Evolutionary conservation across 805 yeast genomes (phyloP), one percentile per base, ranked within the genome.

Genomic region (Candida piceae): DNA sequence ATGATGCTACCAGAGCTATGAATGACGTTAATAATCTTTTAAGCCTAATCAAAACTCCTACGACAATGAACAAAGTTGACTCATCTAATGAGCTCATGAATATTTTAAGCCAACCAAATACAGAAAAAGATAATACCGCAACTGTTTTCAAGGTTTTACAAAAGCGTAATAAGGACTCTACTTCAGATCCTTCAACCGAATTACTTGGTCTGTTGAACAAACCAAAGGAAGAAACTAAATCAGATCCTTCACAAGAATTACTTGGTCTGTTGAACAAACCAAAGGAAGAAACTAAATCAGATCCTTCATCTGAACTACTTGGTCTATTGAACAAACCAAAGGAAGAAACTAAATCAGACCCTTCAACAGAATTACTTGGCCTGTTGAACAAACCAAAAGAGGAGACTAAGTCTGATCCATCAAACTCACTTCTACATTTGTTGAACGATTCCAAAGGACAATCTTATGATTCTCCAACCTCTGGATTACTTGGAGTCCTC

Each of bases 241-340:
- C 20, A 7, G 15, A 21, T 16, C 28, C 34, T 16, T 34, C 38
- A 4, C 16, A 19, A 10, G 46, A 38, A 21, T 31, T 42, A 13
- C 34, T 45, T 20, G 41, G 38, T 16, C 4, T 45, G n/a, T 18
- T 45, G 32, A 41, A 38, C 13, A 30, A 29, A 9, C 26, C 35
- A 9, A 16, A 15, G 21, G 19, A 15, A n/a, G 18, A 27, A 7
- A 16, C 23, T 15, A 38, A 32, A 18, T 27, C 29, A 16, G 37
- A 39, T 29, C 34, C 34, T 11, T 33, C 46, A 10, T 31, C 43
- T 18, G 41, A 36, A 12, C 32, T 41, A 19, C 38, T 45, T 10
- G 33, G 27, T 16, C 36, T 37, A 9, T 34, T 44, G 18, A 38
- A 38, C 29, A 29, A 31, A 15, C 34, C 24, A 29, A 36, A 31